These are phyloP conservation scores for Ajuga chamaepitys DNA, from an alignment of 257 asterid genomes.

Conservation along the genomic window DNA sequence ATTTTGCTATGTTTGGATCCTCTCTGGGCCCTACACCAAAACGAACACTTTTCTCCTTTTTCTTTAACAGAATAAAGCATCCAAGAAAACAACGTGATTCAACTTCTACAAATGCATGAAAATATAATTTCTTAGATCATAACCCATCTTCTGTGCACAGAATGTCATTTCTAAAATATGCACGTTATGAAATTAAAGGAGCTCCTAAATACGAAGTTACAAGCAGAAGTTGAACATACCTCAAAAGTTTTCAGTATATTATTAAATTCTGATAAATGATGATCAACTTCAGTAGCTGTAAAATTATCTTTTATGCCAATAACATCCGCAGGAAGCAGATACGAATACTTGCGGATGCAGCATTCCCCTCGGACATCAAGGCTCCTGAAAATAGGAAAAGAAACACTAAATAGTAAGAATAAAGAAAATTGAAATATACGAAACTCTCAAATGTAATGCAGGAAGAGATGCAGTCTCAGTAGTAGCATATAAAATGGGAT, in stretches of 20 bases:
- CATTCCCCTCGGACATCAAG: slow-evolving; percentile 92
- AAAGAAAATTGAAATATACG: not conserved
- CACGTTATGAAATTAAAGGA: not conserved
- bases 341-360: slow-evolving; percentile 68
- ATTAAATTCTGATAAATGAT: slow-evolving; percentile 61
- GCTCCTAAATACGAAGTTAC: not conserved
- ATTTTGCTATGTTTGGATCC: no score
- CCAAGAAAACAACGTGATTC: not conserved
- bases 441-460: not conserved
- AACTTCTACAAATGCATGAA: not conserved
- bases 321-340: slow-evolving; percentile 83
- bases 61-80: slow-evolving; percentile 4
- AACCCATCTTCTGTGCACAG: not conserved
- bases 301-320: slow-evolving; percentile 59
- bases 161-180: not conserved
- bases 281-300: slow-evolving; percentile 54
- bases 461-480: not conserved
- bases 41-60: not conserved
- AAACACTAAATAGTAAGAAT: not conserved
- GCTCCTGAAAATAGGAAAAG: slow-evolving; percentile 47
- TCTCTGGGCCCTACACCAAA: no score
- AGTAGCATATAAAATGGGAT: not conserved
- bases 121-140: not conserved
- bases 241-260: slow-evolving; percentile 60
- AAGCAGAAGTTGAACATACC: slow-evolving; percentile 53